A percentile compares a stretch with the other conserved stretches of the same genome.
Conservation (phyloP, 441 rosid species). For the Adansonia rubrostipa region DNA sequence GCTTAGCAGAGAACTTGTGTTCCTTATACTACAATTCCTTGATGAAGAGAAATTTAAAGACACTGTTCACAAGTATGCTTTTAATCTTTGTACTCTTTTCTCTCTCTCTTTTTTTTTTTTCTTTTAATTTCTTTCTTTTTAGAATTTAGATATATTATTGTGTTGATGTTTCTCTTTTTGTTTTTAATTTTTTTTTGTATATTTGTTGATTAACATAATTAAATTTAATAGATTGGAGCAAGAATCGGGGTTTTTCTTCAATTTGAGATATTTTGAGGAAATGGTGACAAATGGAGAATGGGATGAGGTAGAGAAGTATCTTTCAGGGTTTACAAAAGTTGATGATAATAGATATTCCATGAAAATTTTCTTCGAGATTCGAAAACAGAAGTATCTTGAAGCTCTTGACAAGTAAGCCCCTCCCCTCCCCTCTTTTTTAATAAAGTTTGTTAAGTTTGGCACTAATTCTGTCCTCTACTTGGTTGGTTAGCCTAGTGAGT, state of each 20-base stretch:
- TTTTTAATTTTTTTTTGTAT: neutral
- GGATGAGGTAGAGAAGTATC: slow-evolving; percentile 86
- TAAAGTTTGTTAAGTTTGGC: neutral
- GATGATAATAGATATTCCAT: slow-evolving; percentile 85
- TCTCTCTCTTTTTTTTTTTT: neutral
- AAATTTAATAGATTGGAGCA: slow-evolving; percentile 64
- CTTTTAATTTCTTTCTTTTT: neutral
- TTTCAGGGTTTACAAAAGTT: slow-evolving; percentile 81
- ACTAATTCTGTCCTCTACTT: neutral
- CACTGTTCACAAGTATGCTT: slow-evolving; percentile 66
- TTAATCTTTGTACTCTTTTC: neutral
- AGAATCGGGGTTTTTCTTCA: slow-evolving; percentile 82
- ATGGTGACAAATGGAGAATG: slow-evolving; percentile 87
- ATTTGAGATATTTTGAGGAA: slow-evolving; percentile 77
- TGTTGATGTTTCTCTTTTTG: neutral
- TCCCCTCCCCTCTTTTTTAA: slow-evolving; percentile 1
- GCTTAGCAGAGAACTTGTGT: slow-evolving; percentile 78
- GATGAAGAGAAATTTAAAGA: slow-evolving; percentile 84
- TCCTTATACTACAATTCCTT: slow-evolving; percentile 82
- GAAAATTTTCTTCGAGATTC: slow-evolving; percentile 85
- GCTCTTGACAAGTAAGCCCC: slow-evolving; percentile 74
- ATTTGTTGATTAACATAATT: slow-evolving; percentile 17
- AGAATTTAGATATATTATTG: neutral
- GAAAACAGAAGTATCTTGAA: slow-evolving; percentile 85
- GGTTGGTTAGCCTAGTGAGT: slow-evolving; percentile 5